Base-by-base conservation (phyloP, 2,329 filamentous ascomycete species). In the Setomelanomma holmii region DNA sequence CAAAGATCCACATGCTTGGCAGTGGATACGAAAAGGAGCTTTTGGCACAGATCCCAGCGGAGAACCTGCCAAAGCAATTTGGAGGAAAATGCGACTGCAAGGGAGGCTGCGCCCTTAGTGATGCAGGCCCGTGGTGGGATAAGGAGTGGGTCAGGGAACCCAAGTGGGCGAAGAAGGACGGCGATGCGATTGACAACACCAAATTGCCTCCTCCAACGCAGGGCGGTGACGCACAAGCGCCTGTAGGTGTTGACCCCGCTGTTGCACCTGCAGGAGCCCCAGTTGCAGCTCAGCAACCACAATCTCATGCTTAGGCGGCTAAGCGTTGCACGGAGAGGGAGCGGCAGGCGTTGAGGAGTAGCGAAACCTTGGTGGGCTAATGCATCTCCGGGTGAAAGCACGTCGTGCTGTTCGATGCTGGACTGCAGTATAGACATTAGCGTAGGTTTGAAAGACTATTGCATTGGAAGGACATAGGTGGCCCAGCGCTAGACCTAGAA, bases 1-100 rank as follows among this genome's bases (percentile, higher is more conserved):
- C 88, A 73, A 99, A 99, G 86, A 99, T 99, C 73, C 87, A 96
- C 78, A 88, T 99, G 51, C 83, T 98, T 34, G 91, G 93, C 61
- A 79, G 81, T 61, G 81, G 85, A 54, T 98, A 97, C 81, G 84
- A 96, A 82, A 86, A 84, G 69, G 90, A 96, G 76, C 82, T 99
- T 50, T 81, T 96, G 55, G 83, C 80, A 51, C 95, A 99, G 79
- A 85, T 99, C 3, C 89, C 92, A 1, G 83, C 86, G 46, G 93
- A 97, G 83, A 97, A 96, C 79, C 82, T 99, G 56, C 95, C 95
- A 56, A 88, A 87, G 76, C 81, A 86, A 55, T 93, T 96, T 67
- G 95, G 95, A 60, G 95, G 95, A 56, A 82, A 76, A 35, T 99
- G 95, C 78, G 76, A 88, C 57, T 99, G 95, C 77, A 74, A 80